Base-by-base conservation (phyloP, 805 yeast species). In the Pichia heedii region DNA sequence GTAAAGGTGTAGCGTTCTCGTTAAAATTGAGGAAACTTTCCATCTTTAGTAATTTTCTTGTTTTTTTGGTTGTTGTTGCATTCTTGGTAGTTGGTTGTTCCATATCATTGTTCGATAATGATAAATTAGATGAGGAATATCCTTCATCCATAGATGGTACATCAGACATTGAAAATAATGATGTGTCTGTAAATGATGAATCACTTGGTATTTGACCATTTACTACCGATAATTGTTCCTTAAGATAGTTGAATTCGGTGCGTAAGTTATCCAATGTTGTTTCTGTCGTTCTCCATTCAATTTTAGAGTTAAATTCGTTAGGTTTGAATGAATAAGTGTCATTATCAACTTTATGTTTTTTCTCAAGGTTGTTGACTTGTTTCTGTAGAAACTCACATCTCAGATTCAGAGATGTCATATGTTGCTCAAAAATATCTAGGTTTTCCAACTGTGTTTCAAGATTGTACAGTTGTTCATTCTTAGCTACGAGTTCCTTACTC, bases 221-320 rank as follows among this genome's bases (percentile, higher is more conserved):
- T 3, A 58, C 54, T 7, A 51, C 36, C 21, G 37, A 36, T 11
- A 56, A 42, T 42, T 58, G 64, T 15, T 52, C 52, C n/a, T 43
- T 57, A 10, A 70, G 43, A 42, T 65, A 67, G 16, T 58, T 55
- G 44, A 60, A 70, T 47, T 71, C 76, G 38, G 66, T 51, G 30
- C 60, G 58, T 20, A 71, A 42, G 46, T 71, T 71, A 19, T 70
- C 73, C 36, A 69, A 54, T 3, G 74, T 71, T 2, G 74, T 70
- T 41, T 68, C 71, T 0, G 69, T 63, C 5, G 73, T 68, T 56
- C 66, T 61, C 71, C 71, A 67, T 44, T 69, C 68, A 26, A 69
- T 51, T 34, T 62, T 66, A n/a, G 56, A 54, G 26, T 29, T 36
- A 11, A 38, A 40, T 13, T 39, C 42, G 18, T 29, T 16, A 13